Evolutionary conservation across 306 rosid genomes (phyloP), one percentile per base, ranked within the genome.

Genomic region (Hylodesmum podocarpum): DNA sequence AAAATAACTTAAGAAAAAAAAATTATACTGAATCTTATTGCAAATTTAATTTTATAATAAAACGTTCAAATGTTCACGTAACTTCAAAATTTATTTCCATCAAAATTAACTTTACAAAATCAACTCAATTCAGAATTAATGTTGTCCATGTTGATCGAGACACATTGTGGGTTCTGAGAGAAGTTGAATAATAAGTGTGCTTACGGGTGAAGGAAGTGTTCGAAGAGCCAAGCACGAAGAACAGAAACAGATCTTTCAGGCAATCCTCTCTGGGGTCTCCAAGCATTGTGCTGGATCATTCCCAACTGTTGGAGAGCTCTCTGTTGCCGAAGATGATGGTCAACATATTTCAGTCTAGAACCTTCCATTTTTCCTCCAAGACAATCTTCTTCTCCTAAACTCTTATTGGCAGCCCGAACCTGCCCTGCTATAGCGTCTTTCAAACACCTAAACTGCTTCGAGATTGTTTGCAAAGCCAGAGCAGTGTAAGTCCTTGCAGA

Each of bases 151-250:
- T n/a, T n/a, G n/a, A n/a, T n/a, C n/a, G n/a, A n/a, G n/a, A n/a
- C n/a, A n/a, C n/a, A n/a, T n/a, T n/a, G n/a, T n/a, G n/a, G n/a
- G n/a, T n/a, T n/a, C n/a, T n/a, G 7, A 22, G 62, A 11, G 62
- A 24, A 13, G 1, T 51, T 21, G 3, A 8, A 10, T 9, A 10
- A 18, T 2, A 57, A 27, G 81, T 24, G 43, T 67, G 41, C 97
- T 84, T 88, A 96, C 99, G 99, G 99, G 85, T 96, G 99, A 67
- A 96, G 99, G 78, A 96, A 96, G 87, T 96, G 99, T 78, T 96
- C 99, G 70, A 96, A 96, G 82, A 96, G 99, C 99, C 99, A 96
- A 80, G 99, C 99, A 12, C 99, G 99, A 83, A 96, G 99, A 75
- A 96, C 96, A 49, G 99, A 96, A 74, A 96, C 99, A 2, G 99